Conservation (phyloP, 1,284 basidiomycete genomes). For the Rhizoctonia solani region DNA sequence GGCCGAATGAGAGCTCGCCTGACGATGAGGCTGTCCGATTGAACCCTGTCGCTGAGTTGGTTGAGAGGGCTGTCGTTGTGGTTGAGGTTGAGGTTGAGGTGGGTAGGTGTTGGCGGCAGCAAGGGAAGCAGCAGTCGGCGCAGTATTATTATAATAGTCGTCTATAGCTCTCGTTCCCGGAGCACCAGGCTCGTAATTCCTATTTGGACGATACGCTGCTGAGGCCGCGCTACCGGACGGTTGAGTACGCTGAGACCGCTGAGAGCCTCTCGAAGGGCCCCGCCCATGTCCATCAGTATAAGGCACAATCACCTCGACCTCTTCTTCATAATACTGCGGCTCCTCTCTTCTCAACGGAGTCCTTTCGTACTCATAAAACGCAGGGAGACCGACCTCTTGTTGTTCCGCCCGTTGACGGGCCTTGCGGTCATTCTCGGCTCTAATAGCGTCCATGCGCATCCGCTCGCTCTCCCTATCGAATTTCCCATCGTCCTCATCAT, state of each 20-base stretch:
- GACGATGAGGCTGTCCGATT: no score
- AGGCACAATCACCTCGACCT: slow-evolving; percentile 31
- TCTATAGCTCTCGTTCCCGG: slow-evolving; percentile 70
- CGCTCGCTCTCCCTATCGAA: slow-evolving; percentile 51
- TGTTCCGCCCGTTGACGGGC: slow-evolving; percentile 59
- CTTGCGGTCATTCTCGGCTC: slow-evolving; percentile 79
- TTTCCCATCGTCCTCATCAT: slow-evolving; percentile 42
- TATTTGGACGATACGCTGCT: slow-evolving; percentile 44
- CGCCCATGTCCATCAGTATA: slow-evolving; percentile 22
- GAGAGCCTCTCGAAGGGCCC: no score
- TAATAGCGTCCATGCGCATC: slow-evolving; percentile 76
- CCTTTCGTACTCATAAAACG: slow-evolving; percentile 66
- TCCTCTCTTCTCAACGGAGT: slow-evolving; percentile 61
- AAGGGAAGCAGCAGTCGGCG: neutral
- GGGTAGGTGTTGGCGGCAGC: slow-evolving; percentile 21
- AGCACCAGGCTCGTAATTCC: slow-evolving; percentile 64
- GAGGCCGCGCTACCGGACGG: neutral
- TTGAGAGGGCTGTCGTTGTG: neutral
- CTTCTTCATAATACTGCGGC: slow-evolving; percentile 38
- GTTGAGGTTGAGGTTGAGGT: slow-evolving; percentile 3
- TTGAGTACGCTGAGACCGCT: slow-evolving; percentile 41
- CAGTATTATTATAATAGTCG: slow-evolving; percentile 58
- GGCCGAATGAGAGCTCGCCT: no score
- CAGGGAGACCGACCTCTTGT: slow-evolving; percentile 68
- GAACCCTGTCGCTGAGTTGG: neutral